phyloP scores from a whole-genome alignment of 2,329 filamentous ascomycete genomes.

The Teratosphaeria destructans region DNA sequence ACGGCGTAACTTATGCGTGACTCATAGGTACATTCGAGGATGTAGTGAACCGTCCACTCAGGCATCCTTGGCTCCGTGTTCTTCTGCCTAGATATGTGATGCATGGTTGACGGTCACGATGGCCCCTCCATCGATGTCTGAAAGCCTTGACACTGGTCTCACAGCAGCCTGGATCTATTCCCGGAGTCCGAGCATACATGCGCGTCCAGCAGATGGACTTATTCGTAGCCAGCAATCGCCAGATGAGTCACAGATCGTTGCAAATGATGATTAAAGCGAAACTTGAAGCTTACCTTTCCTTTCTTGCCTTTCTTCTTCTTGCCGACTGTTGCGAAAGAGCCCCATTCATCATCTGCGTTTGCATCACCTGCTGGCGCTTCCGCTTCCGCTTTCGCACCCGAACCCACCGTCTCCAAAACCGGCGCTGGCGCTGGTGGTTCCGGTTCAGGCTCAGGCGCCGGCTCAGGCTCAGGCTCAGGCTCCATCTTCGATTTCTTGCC shows the following conservation, averaged over 20 bases:
- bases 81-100: background rate
- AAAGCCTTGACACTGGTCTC: background rate
- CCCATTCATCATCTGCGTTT: slow-evolving; percentile 29
- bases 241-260: background rate
- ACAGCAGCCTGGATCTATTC: background rate
- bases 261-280: slow-evolving; percentile 2
- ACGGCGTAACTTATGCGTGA: background rate
- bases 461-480: slow-evolving; percentile 6
- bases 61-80: background rate
- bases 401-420: slow-evolving; percentile 1
- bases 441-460: slow-evolving; percentile 1
- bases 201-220: background rate
- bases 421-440: slow-evolving; percentile 7
- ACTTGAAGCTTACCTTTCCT: slow-evolving; percentile 21
- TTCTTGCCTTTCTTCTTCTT: slow-evolving; percentile 26
- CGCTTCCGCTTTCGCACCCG: slow-evolving; percentile 12
- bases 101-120: too few relatives aligned
- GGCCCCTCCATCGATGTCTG: background rate
- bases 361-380: slow-evolving; percentile 14
- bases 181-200: background rate
- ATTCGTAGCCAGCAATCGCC: background rate
- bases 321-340: slow-evolving; percentile 22
- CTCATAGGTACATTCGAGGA: background rate
- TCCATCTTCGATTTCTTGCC: slow-evolving; percentile 18
- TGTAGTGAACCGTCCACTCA: background rate